Percentiles rank a stretch among this genome's conserved stretches.
Evolutionary conservation across 2,329 filamentous ascomycete species (phyloP).

Genomic region (Cytospora chrysosperma): DNA sequence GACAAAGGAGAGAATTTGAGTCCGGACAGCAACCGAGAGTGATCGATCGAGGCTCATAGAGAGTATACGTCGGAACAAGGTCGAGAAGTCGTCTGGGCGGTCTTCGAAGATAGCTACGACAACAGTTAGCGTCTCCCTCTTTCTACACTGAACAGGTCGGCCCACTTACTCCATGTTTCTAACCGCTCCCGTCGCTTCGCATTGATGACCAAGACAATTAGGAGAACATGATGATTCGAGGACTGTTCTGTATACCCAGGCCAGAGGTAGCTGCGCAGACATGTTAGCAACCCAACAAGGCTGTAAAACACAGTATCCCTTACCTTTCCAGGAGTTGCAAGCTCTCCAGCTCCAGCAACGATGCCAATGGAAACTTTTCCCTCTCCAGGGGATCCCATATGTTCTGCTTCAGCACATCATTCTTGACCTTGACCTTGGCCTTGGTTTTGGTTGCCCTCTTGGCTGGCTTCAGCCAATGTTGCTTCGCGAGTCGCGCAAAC

Average conservation of each 20-base stretch:
- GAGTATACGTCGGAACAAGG: slow-evolving; percentile 83
- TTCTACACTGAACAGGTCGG: neutral
- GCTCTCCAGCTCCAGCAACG: slow-evolving; percentile 81
- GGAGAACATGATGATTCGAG: slow-evolving; percentile 86
- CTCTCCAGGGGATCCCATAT: slow-evolving; percentile 88
- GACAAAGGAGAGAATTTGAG: slow-evolving; percentile 84
- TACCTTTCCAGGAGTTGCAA: slow-evolving; percentile 85
- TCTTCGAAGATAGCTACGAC: slow-evolving; percentile 70
- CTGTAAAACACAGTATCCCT: slow-evolving; percentile 19
- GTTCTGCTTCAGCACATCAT: slow-evolving; percentile 79
- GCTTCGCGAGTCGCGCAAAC: slow-evolving; percentile 75
- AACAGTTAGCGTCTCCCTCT: slow-evolving; percentile 13
- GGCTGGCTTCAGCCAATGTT: slow-evolving; percentile 75
- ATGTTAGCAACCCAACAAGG: slow-evolving; percentile 28
- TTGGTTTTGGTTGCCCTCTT: slow-evolving; percentile 50
- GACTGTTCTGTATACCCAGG: slow-evolving; percentile 85
- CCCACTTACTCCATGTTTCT: slow-evolving; percentile 75
- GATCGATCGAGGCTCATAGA: slow-evolving; percentile 79
- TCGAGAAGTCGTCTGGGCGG: slow-evolving; percentile 78
- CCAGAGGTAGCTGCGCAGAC: slow-evolving; percentile 74
- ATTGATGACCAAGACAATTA: slow-evolving; percentile 83
- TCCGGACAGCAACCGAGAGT: slow-evolving; percentile 65
- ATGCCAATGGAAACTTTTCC: slow-evolving; percentile 73
- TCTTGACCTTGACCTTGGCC: slow-evolving; percentile 64
- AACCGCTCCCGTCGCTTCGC: slow-evolving; percentile 85